A percentile compares a stretch with the other conserved stretches of the same genome.
phyloP scores from a whole-genome alignment of 192 early-diverging fungal genomes.

The Podila clonocystis region DNA sequence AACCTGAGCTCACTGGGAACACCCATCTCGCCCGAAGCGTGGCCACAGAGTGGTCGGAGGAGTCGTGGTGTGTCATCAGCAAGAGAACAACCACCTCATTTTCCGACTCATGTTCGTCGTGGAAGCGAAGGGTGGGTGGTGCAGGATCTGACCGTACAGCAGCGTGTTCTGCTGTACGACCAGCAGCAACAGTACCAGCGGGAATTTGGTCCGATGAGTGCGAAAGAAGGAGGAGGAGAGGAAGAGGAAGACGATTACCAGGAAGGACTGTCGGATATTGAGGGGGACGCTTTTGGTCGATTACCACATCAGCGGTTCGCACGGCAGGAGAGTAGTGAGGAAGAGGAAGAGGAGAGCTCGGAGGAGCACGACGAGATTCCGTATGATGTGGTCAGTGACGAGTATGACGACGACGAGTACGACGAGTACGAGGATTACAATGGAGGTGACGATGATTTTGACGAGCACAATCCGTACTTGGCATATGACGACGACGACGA shows the following conservation, averaged over 20 bases:
- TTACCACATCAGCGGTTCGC: neutral
- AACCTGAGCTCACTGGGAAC: slow-evolving; percentile 22
- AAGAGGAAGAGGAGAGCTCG: slow-evolving; percentile 18
- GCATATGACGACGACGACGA: slow-evolving; percentile 24
- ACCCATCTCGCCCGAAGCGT: neutral
- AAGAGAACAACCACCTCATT: neutral
- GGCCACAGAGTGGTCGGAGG: neutral
- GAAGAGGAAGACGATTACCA: slow-evolving; percentile 26
- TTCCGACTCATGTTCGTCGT: slow-evolving; percentile 46
- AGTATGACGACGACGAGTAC: slow-evolving; percentile 37
- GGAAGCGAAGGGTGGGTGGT: slow-evolving; percentile 53
- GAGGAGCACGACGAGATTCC: slow-evolving; percentile 26
- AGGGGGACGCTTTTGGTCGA: slow-evolving; percentile 11
- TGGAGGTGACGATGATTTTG: slow-evolving; percentile 17
- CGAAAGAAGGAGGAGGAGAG: slow-evolving; percentile 3
- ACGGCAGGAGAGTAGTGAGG: neutral
- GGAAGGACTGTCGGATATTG: slow-evolving; percentile 47
- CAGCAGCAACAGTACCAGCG: slow-evolving; percentile 52
- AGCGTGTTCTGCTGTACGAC: slow-evolving; percentile 53
- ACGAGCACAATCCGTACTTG: slow-evolving; percentile 32
- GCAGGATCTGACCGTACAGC: slow-evolving; percentile 47
- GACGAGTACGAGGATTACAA: slow-evolving; percentile 1
- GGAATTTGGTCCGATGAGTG: slow-evolving; percentile 31
- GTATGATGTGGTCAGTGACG: slow-evolving; percentile 42
- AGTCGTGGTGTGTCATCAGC: neutral